Base-by-base conservation (phyloP, 208 protist species). In the Acanthamoeba lugdunensis region DNA sequence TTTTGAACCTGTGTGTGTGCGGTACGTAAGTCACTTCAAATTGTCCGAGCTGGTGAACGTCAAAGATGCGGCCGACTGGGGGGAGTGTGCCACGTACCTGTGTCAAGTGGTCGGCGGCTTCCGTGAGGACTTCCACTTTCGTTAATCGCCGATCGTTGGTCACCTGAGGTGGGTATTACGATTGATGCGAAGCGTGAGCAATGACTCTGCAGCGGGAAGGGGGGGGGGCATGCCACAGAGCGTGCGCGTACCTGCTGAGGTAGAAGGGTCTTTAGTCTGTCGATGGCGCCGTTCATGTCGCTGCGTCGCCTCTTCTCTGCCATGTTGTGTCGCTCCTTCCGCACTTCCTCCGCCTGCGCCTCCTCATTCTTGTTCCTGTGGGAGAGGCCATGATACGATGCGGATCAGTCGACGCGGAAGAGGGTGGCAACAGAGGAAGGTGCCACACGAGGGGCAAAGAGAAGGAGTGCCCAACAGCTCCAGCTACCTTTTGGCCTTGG, bases 241-340 rank as follows among this genome's bases (percentile, higher is more conserved):
- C 14, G 52, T 13, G 52, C 61, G 25, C n/a, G 84, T 71, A 90
- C 84, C 28, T 90, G 84, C 14, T 90, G 84, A 25, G 84, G 84
- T 11, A 90, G 84, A 18, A 90, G 84, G 56, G 23, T 90, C 61
- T 90, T 90, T 0, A 90, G 54, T 37, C 61, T 65, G 14, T 90
- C 84, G 48, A 90, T 90, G 37, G 84, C 84, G 28, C 48, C 84
- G 61, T 90, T 90, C 84, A 90, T 90, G 61, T 90, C 84, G 56
- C 84, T 90, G n/a, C 84, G 52, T n/a, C 84, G 52, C 61, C 84
- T 21, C 33, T 90, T 90, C 28, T 90, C 84, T 25, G 84, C 84
- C 84, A 90, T 90, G 84, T 90, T 90, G 84, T 90, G 84, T 69
- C 84, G 52, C 56, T 90, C 84, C 56, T 90, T 90, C 28, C 84